Evolutionary conservation across 495 filamentous ascomycete species (phyloP).

Genomic region (Hypoxylon fuscum): DNA sequence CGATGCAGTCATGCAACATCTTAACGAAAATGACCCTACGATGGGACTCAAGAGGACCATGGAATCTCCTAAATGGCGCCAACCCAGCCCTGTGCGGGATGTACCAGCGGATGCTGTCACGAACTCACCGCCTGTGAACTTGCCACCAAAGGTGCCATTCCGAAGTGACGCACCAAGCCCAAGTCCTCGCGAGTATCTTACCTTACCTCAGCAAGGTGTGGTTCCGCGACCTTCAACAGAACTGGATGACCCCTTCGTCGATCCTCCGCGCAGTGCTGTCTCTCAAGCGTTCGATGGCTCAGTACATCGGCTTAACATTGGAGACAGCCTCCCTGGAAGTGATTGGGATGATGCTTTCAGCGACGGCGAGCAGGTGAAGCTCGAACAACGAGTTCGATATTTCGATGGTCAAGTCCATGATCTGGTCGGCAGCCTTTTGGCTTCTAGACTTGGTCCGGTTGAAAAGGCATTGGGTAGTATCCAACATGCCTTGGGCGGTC

Average conservation of each 20-base stretch:
- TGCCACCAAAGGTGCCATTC: constrained; percentile 63
- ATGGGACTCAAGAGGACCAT: constrained; percentile 72
- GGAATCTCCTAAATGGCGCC: constrained; percentile 57
- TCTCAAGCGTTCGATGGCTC: constrained; percentile 59
- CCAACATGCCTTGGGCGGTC: constrained; percentile 68
- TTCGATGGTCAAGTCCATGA: constrained; percentile 90
- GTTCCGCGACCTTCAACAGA: constrained; percentile 49
- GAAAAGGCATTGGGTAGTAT: constrained; percentile 80
- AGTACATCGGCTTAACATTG: constrained; percentile 72
- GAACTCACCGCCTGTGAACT: constrained; percentile 62
- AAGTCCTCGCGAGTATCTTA: constrained; percentile 68
- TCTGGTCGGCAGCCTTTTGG: constrained; percentile 80
- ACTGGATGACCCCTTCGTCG: constrained; percentile 60
- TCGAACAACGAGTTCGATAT: constrained; percentile 75
- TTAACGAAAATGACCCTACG: constrained; percentile 75
- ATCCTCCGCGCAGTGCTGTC: constrained; percentile 48
- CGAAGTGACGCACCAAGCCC: constrained; percentile 81
- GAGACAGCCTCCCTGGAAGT: constrained; percentile 72
- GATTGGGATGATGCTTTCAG: constrained; percentile 93
- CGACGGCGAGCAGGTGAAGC: constrained; percentile 81
- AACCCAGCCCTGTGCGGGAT: constrained; percentile 50
- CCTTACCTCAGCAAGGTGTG: constrained; percentile 44
- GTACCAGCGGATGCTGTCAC: constrained; percentile 50
- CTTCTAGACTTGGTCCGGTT: constrained; percentile 77
- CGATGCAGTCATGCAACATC: constrained; percentile 84